A percentile compares a stretch with the other conserved stretches of the same genome.
phyloP scores from a whole-genome alignment of 2,329 filamentous ascomycete species.

The Coniosporium tulheliwenetii region DNA sequence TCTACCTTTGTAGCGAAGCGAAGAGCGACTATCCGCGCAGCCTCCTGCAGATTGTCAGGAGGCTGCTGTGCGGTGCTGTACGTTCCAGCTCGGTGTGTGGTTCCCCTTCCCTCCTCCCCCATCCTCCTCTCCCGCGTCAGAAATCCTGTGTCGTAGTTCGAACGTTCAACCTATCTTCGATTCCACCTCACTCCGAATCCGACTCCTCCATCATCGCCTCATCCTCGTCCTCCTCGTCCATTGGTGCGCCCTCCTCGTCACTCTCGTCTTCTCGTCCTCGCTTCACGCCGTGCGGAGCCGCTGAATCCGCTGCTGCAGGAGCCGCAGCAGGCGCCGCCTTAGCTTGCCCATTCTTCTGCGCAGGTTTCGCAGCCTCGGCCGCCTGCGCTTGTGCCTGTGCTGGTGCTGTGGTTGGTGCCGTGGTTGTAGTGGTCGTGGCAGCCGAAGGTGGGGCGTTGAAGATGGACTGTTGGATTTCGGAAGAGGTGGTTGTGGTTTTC shows the following conservation, averaged over 20 bases:
- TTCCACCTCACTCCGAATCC: conserved; percentile 43
- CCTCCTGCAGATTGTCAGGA: not conserved
- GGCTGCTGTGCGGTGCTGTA: not conserved
- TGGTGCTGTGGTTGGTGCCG: not conserved
- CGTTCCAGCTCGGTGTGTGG: not conserved
- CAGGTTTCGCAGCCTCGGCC: conserved; percentile 10
- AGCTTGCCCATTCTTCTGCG: conserved; percentile 1
- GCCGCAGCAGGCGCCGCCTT: conserved; percentile 32
- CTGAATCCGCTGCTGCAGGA: conserved; percentile 31
- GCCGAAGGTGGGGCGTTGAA: conserved; percentile 46
- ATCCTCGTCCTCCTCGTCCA: conserved; percentile 28
- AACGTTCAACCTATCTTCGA: too few species aligned
- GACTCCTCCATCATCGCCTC: conserved; percentile 49
- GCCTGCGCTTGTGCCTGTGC: conserved; percentile 4
- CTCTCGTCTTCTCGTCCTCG: conserved; percentile 49
- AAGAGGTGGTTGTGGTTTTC: conserved; percentile 45
- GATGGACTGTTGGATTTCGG: conserved; percentile 64
- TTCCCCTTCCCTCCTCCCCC: not conserved
- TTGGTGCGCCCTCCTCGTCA: conserved; percentile 24
- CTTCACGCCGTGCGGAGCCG: conserved; percentile 45
- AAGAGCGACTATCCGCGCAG: not conserved
- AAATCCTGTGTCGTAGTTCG: too few species aligned
- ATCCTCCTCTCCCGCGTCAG: not conserved
- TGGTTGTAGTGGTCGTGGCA: conserved; percentile 5
- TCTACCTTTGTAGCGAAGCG: not conserved